phyloP scores from a whole-genome alignment of 495 filamentous ascomycete species.

The Tuber microsphaerosporum region DNA sequence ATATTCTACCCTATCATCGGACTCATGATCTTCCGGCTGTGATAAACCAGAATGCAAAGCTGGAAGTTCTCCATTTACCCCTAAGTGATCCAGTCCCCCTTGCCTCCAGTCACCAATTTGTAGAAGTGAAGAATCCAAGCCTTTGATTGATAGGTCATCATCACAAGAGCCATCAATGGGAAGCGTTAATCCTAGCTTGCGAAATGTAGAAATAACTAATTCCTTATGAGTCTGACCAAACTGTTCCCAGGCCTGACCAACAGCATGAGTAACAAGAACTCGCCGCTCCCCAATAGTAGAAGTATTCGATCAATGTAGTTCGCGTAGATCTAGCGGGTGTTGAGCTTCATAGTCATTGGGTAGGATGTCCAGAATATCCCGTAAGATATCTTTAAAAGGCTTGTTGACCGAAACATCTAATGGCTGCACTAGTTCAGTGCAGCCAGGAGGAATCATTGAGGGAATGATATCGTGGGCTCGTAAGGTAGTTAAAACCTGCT shows the following conservation, averaged over 20 bases:
- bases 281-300: slow-evolving; percentile 7
- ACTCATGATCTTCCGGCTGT: too few species aligned
- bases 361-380: slow-evolving; percentile 7
- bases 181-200: slow-evolving; percentile 13
- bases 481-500: slow-evolving; percentile 6
- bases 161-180: slow-evolving; percentile 20
- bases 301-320: not conserved
- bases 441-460: not conserved
- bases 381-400: not conserved
- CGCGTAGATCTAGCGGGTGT: not conserved
- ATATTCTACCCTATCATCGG: too few species aligned
- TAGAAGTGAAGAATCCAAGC: slow-evolving; percentile 4
- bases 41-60: too few species aligned
- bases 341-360: not conserved
- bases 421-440: slow-evolving; percentile 1
- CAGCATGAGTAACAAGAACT: slow-evolving; percentile 8
- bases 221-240: slow-evolving; percentile 7
- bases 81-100: too few species aligned
- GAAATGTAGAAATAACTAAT: slow-evolving; percentile 15
- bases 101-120: slow-evolving; percentile 7
- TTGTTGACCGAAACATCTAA: slow-evolving; percentile 15
- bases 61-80: too few species aligned
- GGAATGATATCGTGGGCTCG: slow-evolving; percentile 3
- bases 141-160: slow-evolving; percentile 15
- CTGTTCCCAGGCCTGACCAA: slow-evolving; percentile 14